Evolutionary conservation across 768 basidiomycete genomes (phyloP).

Genomic region (Russula earlei): DNA sequence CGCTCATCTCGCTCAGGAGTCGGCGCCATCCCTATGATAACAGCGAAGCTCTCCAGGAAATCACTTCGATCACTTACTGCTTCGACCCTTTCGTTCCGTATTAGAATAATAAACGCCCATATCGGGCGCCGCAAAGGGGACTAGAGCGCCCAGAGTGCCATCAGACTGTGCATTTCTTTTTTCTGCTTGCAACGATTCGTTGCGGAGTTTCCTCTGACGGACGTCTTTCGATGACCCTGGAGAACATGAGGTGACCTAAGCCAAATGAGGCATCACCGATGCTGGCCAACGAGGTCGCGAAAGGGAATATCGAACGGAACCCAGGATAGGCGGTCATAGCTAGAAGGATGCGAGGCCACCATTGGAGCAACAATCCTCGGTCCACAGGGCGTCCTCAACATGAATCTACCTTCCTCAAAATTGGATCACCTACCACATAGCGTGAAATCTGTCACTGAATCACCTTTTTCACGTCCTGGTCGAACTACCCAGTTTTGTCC

Average conservation of each 20-base stretch:
- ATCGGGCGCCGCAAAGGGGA: neutral
- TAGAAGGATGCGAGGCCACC: neutral
- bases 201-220: neutral
- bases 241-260: neutral
- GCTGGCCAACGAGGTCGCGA: neutral
- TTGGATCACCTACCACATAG: neutral
- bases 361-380: neutral
- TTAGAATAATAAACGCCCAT: neutral
- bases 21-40: neutral
- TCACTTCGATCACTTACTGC: neutral
- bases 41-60: neutral
- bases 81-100: neutral
- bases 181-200: neutral
- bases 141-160: neutral
- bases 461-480: no score
- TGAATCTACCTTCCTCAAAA: neutral
- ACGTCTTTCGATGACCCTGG: neutral
- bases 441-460: neutral
- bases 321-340: neutral
- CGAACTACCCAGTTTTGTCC: no score
- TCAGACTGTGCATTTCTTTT: neutral
- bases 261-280: neutral
- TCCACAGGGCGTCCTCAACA: neutral
- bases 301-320: neutral
- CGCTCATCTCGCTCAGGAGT: no score